A percentile compares a stretch with the other conserved stretches of the same genome.
Evolutionary conservation across 1,284 basidiomycete genomes (phyloP).

Genomic region (Papiliotrema flavescens): DNA sequence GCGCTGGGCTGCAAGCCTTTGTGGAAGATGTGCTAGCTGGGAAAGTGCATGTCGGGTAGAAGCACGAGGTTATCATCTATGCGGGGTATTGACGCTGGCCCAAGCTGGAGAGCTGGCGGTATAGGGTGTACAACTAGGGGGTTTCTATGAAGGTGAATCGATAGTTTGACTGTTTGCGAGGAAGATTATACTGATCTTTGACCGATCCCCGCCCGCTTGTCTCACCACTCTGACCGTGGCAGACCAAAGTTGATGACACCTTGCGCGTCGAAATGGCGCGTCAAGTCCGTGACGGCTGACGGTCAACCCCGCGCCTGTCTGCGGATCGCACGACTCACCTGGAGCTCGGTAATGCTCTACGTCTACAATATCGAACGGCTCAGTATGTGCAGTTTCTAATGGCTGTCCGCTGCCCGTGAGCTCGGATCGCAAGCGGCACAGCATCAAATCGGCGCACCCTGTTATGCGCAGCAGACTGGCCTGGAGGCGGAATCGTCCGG

Average conservation of each 20-base stretch:
- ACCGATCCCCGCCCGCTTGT: too few relatives aligned
- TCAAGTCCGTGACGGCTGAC: slow-evolving; percentile 36
- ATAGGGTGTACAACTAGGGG: too few relatives aligned
- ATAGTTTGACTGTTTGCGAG: too few relatives aligned
- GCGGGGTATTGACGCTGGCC: too few relatives aligned
- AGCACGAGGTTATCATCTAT: too few relatives aligned
- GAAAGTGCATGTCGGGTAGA: too few relatives aligned
- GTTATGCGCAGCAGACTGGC: slow-evolving; percentile 71
- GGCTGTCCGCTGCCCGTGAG: slow-evolving; percentile 43
- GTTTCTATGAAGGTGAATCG: too few relatives aligned
- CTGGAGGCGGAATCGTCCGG: slow-evolving; percentile 70
- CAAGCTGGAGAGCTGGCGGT: too few relatives aligned
- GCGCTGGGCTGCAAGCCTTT: too few relatives aligned
- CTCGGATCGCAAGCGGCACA: slow-evolving; percentile 14
- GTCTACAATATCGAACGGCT: slow-evolving; percentile 70
- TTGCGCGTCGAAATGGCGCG: slow-evolving; percentile 39
- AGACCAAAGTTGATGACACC: slow-evolving; percentile 32
- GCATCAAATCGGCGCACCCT: slow-evolving; percentile 58
- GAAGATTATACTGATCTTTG: too few relatives aligned
- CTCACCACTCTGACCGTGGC: slow-evolving; percentile 29
- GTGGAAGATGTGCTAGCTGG: too few relatives aligned
- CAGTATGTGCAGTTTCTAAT: slow-evolving; percentile 60
- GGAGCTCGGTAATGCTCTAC: slow-evolving; percentile 70
- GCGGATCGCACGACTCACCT: slow-evolving; percentile 54
- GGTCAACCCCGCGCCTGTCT: neutral